phyloP scores from a whole-genome alignment of 768 basidiomycete genomes.

The Coprinopsis strossmayeri region DNA sequence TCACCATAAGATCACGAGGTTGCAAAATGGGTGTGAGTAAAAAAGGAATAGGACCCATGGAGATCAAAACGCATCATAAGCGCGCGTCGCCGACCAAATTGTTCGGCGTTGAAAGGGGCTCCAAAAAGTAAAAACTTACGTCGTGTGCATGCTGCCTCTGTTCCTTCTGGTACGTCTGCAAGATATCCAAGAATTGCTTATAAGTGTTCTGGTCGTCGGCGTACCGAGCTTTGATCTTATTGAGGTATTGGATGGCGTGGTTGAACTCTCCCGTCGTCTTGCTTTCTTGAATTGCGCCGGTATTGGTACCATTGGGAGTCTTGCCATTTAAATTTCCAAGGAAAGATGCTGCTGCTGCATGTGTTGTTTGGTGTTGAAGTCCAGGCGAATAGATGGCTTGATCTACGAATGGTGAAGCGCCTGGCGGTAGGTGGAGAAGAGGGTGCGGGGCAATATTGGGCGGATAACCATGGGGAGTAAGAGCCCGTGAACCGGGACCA shows the following conservation, averaged over 20 bases:
- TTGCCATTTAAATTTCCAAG: slow-evolving; percentile 51
- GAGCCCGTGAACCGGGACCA: slow-evolving; percentile 44
- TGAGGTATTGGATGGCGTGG: slow-evolving; percentile 94
- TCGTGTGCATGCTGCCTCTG: slow-evolving; percentile 66
- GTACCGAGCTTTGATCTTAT: slow-evolving; percentile 96
- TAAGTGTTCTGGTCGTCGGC: slow-evolving; percentile 86
- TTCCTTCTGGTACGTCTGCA: slow-evolving; percentile 85
- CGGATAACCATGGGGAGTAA: slow-evolving; percentile 46
- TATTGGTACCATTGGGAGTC: slow-evolving; percentile 22
- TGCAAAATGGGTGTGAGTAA: slow-evolving; percentile 1
- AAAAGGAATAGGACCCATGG: neutral
- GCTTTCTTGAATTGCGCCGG: slow-evolving; percentile 26
- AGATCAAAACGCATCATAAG: neutral
- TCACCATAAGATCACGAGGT: slow-evolving; percentile 4
- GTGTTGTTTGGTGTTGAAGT: slow-evolving; percentile 35
- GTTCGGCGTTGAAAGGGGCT: neutral
- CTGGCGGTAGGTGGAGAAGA: slow-evolving; percentile 2
- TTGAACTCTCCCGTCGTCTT: slow-evolving; percentile 68
- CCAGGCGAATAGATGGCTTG: slow-evolving; percentile 39
- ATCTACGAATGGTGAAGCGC: slow-evolving; percentile 25
- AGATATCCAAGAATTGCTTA: slow-evolving; percentile 83
- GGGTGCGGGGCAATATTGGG: slow-evolving; percentile 23
- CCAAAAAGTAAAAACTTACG: slow-evolving; percentile 35
- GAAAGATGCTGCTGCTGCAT: slow-evolving; percentile 45
- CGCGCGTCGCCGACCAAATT: neutral